phyloP scores from a whole-genome alignment of 75 land plant species.

The Chamaecyparis obtusa region DNA sequence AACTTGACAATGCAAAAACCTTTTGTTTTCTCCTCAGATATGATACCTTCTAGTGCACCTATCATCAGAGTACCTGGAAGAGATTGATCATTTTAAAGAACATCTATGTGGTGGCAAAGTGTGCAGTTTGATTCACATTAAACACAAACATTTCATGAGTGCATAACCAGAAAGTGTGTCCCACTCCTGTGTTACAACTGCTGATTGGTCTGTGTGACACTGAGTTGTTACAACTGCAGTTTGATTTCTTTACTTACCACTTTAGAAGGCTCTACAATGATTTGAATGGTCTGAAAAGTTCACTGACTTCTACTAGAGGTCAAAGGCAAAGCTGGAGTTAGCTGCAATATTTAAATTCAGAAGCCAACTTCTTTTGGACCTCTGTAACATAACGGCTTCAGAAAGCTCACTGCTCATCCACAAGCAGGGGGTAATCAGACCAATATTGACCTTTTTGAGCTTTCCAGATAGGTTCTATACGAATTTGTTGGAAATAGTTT shows the following conservation, averaged over 20 bases:
- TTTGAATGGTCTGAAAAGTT: not conserved
- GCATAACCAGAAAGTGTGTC: not conserved
- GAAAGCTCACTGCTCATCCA: too few species aligned
- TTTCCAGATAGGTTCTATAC: too few species aligned
- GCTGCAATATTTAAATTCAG: too few species aligned
- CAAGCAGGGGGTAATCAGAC: too few species aligned
- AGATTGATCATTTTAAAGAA: not conserved
- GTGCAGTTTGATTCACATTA: not conserved
- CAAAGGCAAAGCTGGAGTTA: too few species aligned
- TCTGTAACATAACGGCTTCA: too few species aligned
- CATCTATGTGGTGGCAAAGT: not conserved
- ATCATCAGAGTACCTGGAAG: not conserved
- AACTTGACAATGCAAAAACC: not conserved
- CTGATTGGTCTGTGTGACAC: too few species aligned
- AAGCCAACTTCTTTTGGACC: too few species aligned
- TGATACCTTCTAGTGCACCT: not conserved
- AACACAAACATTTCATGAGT: not conserved
- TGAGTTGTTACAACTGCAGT: too few species aligned
- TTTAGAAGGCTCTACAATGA: not conserved
- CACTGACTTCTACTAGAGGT: not conserved
- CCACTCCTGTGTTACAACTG: not conserved
- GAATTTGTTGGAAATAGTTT: too few species aligned
- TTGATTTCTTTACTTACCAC: not conserved
- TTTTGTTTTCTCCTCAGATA: not conserved
- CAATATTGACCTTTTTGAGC: too few species aligned